Base-by-base conservation (phyloP, 768 basidiomycete genomes). In the Amanita thiersii region DNA sequence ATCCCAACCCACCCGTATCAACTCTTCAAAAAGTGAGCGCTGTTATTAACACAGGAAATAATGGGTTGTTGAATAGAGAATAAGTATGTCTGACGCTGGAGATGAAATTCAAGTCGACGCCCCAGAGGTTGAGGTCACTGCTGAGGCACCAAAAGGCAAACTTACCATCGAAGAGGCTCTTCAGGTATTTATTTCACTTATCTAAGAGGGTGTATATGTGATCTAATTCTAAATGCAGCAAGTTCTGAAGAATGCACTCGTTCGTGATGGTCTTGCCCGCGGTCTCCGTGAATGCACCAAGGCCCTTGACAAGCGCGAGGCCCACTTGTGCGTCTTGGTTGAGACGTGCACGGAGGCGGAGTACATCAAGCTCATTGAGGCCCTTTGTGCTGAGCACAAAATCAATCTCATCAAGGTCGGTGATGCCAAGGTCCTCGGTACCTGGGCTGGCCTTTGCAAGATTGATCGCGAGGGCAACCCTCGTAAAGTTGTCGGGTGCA, bases 311-410 rank as follows among this genome's bases (percentile, higher is more conserved):
- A 96, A 92, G 73, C 85, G 92, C 56, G 89, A 93, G 75, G 94
- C 93, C 43, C 94, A 98, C 66, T 75, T 98, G 36, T 98, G 94
- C 69, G 93, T 99, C 47, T 84, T 99, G 57, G 93, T 97, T 61
- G 94, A 99, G 80, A 91, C 91, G 44, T 96, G 92, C 76, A 92
- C 87, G 40, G 94, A 98, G 71, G 88, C 93, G 52, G 94, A 97
- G 69, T 98, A 99, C 77, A 88, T 96, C 80, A 98, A 97, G 75
- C 89, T 99, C 72, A 96, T 99, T 53, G 93, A 97, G 71, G 94
- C 94, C 38, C 90, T 99, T 60, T 98, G 94, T 63, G 86, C 90
- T 49, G 92, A 96, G 72, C 93, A 98, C 81, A 94, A 93, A 69
- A 97, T 98, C 72, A 91, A 92, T 75, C 72, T 99, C 50, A 97